Base-by-base conservation (phyloP, 192 early-diverging fungal genomes). In the Lobosporangium transversale region DNA sequence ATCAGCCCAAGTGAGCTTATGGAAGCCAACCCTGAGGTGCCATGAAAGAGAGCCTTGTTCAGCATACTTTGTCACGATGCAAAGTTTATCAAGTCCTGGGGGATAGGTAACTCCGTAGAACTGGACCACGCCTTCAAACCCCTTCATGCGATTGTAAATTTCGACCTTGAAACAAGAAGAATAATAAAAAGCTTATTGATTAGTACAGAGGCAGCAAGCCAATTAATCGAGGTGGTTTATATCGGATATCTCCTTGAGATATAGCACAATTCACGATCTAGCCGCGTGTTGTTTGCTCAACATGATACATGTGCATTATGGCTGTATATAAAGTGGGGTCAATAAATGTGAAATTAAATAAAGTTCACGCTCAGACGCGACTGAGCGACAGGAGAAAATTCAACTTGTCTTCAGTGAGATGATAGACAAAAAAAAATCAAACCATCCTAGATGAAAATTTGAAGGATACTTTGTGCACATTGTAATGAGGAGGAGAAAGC, bases 61-160 rank as follows among this genome's bases (percentile, higher is more conserved):
- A 32, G 73, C 80, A 21, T 70, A 81, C 55, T 78, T 68, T 29
- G 68, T 78, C 21, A 81, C 80, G 14, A 78, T 66, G 33, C 60
- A 81, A 21, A 66, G 52, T 30, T 65, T 70, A 40, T 70, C 33
- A 2, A 76, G 59, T 36, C 73, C 73, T 23, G 73, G 64, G 3
- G 73, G 73, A 29, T 76, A 76, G 45, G 73, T 76, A 0, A 76
- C 73, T 10, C 73, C 73, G 21, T 67, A 76, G 53, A 52, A 76
- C 18, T 60, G 50, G 24, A 76, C 73, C 2, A 76, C 65, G 6
- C 73, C 73, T 15, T 66, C 52, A 6, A 17, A 56, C 10, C 64
- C 64, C 23, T 36, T 35, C 73, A 76, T 76, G 12, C 51, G 57
- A 44, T 26, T 62, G 27, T 76, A 76, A 45, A 76, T 76, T 40